phyloP scores from a whole-genome alignment of 441 rosid species.

The Brassica balearica region DNA sequence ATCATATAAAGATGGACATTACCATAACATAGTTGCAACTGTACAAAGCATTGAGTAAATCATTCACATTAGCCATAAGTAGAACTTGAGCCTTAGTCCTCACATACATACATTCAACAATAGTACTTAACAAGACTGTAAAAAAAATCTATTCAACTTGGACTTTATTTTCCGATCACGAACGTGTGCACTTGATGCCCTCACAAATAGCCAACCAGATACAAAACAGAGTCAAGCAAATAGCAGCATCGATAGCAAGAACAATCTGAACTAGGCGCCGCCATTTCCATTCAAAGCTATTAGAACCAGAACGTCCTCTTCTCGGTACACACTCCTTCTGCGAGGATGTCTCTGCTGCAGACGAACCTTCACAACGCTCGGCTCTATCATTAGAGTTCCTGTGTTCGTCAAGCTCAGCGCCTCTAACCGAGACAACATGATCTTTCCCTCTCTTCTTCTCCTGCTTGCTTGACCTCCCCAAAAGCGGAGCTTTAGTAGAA shows the following conservation, averaged over 20 bases:
- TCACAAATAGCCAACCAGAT: slow-evolving; percentile 76
- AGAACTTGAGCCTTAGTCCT: slow-evolving; percentile 1
- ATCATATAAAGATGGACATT: slow-evolving; percentile 6
- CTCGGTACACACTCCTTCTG: slow-evolving; percentile 69
- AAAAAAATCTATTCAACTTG: slow-evolving; percentile 31
- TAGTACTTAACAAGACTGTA: slow-evolving; percentile 18
- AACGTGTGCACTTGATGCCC: slow-evolving; percentile 63
- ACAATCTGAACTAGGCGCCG: slow-evolving; percentile 69
- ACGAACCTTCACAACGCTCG: slow-evolving; percentile 49
- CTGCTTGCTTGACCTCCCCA: slow-evolving; percentile 64
- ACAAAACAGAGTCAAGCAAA: slow-evolving; percentile 64
- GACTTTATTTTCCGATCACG: slow-evolving; percentile 26
- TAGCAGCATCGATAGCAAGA: slow-evolving; percentile 77
- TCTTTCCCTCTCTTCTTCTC: slow-evolving; percentile 79
- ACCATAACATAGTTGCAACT: slow-evolving; percentile 14
- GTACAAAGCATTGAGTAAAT: background rate
- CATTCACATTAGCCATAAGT: background rate
- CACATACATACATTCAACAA: slow-evolving; percentile 17
- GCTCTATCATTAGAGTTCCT: slow-evolving; percentile 59
- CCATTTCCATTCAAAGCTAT: slow-evolving; percentile 69
- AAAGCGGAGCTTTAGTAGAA: slow-evolving; percentile 75
- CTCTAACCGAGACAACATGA: slow-evolving; percentile 53
- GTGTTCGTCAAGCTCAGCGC: slow-evolving; percentile 71
- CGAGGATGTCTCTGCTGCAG: slow-evolving; percentile 50
- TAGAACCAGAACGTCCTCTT: slow-evolving; percentile 64